Evolutionary conservation across 345 rosid genomes (phyloP).

Genomic region (Gossypium mustelinum): DNA sequence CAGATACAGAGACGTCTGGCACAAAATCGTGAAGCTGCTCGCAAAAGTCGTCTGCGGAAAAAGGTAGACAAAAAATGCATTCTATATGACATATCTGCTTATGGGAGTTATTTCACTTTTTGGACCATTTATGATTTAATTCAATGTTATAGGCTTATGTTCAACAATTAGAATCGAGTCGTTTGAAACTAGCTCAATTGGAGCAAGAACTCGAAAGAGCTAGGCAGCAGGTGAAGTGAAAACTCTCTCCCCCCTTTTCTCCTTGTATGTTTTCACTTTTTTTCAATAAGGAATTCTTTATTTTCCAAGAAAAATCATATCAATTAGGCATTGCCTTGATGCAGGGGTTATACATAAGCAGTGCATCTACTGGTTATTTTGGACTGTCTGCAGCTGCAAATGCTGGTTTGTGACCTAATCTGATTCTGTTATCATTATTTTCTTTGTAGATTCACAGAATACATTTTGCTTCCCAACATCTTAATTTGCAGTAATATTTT

Average conservation of each 20-base stretch:
- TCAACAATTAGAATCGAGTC: slow-evolving; percentile 76
- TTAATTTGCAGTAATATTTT: background rate
- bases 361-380: slow-evolving; percentile 33
- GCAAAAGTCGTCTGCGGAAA: slow-evolving; percentile 84
- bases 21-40: slow-evolving; percentile 93
- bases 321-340: slow-evolving; percentile 12
- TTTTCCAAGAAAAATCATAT: background rate
- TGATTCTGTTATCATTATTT: background rate
- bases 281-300: background rate
- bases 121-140: background rate
- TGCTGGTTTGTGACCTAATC: slow-evolving; percentile 40
- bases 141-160: slow-evolving; percentile 59
- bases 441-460: background rate
- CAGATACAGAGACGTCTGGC: slow-evolving; percentile 75
- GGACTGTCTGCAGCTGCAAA: slow-evolving; percentile 48
- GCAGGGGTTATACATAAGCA: slow-evolving; percentile 54
- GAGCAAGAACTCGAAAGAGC: slow-evolving; percentile 78
- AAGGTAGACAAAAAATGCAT: slow-evolving; percentile 46
- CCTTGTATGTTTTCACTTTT: slow-evolving; percentile 1
- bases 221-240: slow-evolving; percentile 56
- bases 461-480: background rate
- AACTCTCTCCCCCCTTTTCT: background rate
- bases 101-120: background rate
- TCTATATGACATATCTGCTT: background rate
- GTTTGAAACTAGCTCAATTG: slow-evolving; percentile 60